These are phyloP conservation scores for Leishmania guyanensis DNA, from an alignment of 208 protist genomes.

Conservation along the genomic window DNA sequence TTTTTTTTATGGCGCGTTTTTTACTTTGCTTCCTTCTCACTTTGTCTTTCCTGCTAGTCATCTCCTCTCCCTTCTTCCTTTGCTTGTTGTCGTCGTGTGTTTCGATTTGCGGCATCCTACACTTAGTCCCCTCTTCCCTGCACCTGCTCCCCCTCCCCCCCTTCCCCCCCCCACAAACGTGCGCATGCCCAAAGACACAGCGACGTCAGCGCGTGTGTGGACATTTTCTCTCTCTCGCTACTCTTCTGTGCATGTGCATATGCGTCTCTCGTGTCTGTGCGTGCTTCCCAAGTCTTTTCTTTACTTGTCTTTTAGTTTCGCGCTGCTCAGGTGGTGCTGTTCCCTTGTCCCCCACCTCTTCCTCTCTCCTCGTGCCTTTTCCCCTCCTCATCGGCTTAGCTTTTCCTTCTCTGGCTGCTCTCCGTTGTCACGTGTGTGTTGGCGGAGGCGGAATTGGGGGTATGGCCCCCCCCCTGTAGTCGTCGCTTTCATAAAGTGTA, in stretches of 20 bases:
- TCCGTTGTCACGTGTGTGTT: not conserved
- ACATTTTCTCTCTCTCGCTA: not conserved
- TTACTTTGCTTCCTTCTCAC: not conserved
- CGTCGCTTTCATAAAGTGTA: not conserved
- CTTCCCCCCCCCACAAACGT: not conserved
- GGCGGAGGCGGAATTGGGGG: not conserved
- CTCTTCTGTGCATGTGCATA: not conserved
- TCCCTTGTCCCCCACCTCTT: not conserved
- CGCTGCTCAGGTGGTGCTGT: not conserved
- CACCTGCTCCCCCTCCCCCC: not conserved
- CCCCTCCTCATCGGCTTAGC: not conserved
- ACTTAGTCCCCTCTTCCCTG: not conserved
- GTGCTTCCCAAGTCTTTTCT: constrained; percentile 1
- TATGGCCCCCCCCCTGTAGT: not conserved
- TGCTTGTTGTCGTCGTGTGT: not conserved
- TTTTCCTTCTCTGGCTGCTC: not conserved
- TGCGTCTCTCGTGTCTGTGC: constrained; percentile 1
- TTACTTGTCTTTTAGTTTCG: not conserved
- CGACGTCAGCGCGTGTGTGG: not conserved
- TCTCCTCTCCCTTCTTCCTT: not conserved
- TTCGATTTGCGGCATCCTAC: not conserved
- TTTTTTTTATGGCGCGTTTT: not conserved
- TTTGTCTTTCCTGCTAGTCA: constrained; percentile 1
- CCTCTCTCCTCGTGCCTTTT: not conserved
- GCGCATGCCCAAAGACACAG: not conserved